These are phyloP conservation scores for Eucalyptus fibrosa DNA, from an alignment of 345 rosid species.

Conservation along the genomic window DNA sequence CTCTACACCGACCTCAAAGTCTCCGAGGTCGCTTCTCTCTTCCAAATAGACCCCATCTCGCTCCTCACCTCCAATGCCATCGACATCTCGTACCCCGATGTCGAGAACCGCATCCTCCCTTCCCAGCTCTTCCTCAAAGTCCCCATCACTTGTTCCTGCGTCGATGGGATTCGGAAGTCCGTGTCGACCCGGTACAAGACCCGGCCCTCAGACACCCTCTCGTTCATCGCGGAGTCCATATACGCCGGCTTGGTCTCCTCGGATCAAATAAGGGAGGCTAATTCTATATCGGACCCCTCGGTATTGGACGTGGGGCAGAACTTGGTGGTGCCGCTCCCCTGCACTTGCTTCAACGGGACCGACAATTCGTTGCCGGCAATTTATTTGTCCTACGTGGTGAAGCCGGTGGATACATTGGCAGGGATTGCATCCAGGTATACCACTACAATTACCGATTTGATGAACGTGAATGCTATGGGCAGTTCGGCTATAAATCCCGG, in stretches of 20 bases:
- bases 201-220: slow-evolving; percentile 64
- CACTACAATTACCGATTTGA: slow-evolving; percentile 80
- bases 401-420: slow-evolving; percentile 45
- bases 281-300: slow-evolving; percentile 52
- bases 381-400: slow-evolving; percentile 79
- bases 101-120: slow-evolving; percentile 90
- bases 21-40: slow-evolving; percentile 81
- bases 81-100: slow-evolving; percentile 84
- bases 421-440: slow-evolving; percentile 61
- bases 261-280: slow-evolving; percentile 83
- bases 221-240: slow-evolving; percentile 48
- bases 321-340: slow-evolving; percentile 78
- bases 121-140: slow-evolving; percentile 66
- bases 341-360: slow-evolving; percentile 85
- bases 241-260: slow-evolving; percentile 80
- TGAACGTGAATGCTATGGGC: slow-evolving; percentile 94
- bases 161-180: slow-evolving; percentile 86
- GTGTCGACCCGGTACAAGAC: slow-evolving; percentile 70
- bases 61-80: slow-evolving; percentile 75
- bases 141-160: slow-evolving; percentile 77
- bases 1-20: slow-evolving; percentile 93
- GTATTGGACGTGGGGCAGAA: slow-evolving; percentile 63
- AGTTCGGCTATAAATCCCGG: slow-evolving; percentile 50
- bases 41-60: slow-evolving; percentile 77
- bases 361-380: slow-evolving; percentile 77